Evolutionary conservation across 2,329 filamentous ascomycete genomes (phyloP).

Genomic region (Talaromyces sp.): DNA sequence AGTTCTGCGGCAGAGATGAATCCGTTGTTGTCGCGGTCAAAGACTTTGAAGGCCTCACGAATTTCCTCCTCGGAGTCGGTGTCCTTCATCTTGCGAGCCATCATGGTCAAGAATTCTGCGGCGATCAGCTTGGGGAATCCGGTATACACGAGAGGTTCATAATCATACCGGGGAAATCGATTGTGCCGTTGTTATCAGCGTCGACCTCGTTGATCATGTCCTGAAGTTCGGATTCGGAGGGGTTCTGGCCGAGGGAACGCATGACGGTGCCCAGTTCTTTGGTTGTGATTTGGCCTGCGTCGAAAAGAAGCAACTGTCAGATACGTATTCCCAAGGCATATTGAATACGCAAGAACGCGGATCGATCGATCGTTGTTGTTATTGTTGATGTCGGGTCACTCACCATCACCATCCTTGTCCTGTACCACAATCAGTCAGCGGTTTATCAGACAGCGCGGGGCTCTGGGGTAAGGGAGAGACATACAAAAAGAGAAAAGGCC

Average conservation of each 20-base stretch:
- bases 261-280: slow-evolving; percentile 88
- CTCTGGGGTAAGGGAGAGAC: slow-evolving; percentile 37
- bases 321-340: neutral
- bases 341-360: neutral
- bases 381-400: slow-evolving; percentile 39
- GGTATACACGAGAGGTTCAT: no score
- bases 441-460: slow-evolving; percentile 2
- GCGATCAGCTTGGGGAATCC: slow-evolving; percentile 11
- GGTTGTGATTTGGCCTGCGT: slow-evolving; percentile 78
- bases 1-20: slow-evolving; percentile 87
- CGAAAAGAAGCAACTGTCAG: slow-evolving; percentile 6
- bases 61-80: slow-evolving; percentile 90
- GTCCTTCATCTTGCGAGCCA: slow-evolving; percentile 92
- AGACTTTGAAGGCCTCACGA: slow-evolving; percentile 83
- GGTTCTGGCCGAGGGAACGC: slow-evolving; percentile 85
- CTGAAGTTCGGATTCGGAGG: slow-evolving; percentile 82
- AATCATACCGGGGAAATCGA: slow-evolving; percentile 76
- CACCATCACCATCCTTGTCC: slow-evolving; percentile 91
- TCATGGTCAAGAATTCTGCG: slow-evolving; percentile 85
- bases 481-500: slow-evolving; percentile 99
- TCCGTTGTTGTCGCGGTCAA: slow-evolving; percentile 86
- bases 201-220: slow-evolving; percentile 95
- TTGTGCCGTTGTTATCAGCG: slow-evolving; percentile 87
- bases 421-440: slow-evolving; percentile 33
- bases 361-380: neutral